Conservation (phyloP, 768 basidiomycete species). For the Mycena belliarum region DNA sequence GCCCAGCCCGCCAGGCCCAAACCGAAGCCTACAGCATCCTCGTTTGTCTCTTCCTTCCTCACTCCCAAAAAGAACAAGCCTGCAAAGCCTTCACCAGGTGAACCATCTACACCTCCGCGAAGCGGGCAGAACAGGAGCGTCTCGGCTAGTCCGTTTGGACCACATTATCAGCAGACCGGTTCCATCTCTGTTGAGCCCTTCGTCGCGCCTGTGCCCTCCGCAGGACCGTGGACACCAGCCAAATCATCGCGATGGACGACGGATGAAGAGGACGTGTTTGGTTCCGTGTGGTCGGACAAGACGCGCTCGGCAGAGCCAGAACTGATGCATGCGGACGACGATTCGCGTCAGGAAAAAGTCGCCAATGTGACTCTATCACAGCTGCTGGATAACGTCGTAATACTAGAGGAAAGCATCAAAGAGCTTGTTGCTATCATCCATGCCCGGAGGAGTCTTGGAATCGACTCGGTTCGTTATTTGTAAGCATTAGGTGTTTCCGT, state of each 20-base stretch:
- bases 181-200: slow-evolving; percentile 73
- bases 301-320: slow-evolving; percentile 26
- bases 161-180: slow-evolving; percentile 81
- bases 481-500: slow-evolving; percentile 33
- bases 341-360: slow-evolving; percentile 30
- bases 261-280: slow-evolving; percentile 76
- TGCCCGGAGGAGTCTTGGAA: slow-evolving; percentile 79
- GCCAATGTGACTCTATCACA: slow-evolving; percentile 73
- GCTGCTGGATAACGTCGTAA: slow-evolving; percentile 90
- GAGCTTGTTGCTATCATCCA: slow-evolving; percentile 86
- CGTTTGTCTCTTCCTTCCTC: slow-evolving; percentile 73
- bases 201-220: slow-evolving; percentile 56
- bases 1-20: slow-evolving; percentile 47
- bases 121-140: slow-evolving; percentile 39
- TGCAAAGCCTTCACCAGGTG: slow-evolving; percentile 34
- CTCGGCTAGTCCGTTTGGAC: slow-evolving; percentile 76
- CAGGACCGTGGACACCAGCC: slow-evolving; percentile 65
- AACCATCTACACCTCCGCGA: slow-evolving; percentile 49
- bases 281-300: slow-evolving; percentile 49
- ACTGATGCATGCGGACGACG: slow-evolving; percentile 28
- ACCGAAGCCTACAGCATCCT: slow-evolving; percentile 51
- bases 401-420: slow-evolving; percentile 93
- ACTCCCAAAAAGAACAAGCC: slow-evolving; percentile 72
- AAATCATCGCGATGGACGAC: slow-evolving; percentile 51
- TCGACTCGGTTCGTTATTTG: slow-evolving; percentile 78